Percentiles rank a stretch among this genome's conserved stretches.
phyloP scores from a whole-genome alignment of 2,329 filamentous ascomycete species.

The Fusarium sp. region DNA sequence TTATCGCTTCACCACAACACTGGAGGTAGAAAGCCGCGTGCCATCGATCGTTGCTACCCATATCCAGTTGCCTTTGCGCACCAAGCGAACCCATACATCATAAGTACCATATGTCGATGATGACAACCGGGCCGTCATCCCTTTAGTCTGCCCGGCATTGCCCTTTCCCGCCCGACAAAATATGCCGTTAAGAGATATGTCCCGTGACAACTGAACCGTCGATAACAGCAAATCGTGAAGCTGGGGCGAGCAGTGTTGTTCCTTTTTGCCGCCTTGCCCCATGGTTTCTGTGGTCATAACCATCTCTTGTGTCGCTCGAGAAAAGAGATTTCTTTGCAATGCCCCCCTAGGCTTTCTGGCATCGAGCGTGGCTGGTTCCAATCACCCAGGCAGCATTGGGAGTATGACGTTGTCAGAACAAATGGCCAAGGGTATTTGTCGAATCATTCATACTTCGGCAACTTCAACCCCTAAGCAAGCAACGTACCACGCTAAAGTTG shows the following conservation, averaged over 20 bases:
- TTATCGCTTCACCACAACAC: neutral
- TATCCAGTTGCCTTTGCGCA: constrained; percentile 16
- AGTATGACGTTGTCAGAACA: neutral
- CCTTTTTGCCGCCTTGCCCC: neutral
- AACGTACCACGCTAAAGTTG: neutral
- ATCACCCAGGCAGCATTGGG: constrained; percentile 21
- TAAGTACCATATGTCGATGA: neutral
- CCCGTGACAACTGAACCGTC: constrained; percentile 11
- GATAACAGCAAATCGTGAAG: constrained; percentile 16
- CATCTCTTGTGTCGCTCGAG: neutral
- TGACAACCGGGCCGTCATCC: constrained; percentile 13
- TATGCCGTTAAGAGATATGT: neutral
- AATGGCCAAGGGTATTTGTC: neutral
- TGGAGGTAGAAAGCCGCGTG: neutral
- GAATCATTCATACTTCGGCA: constrained; percentile 4
- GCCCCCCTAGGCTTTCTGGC: constrained; percentile 4
- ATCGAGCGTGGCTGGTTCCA: constrained; percentile 5
- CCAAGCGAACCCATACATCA: constrained; percentile 5
- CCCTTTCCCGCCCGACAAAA: constrained; percentile 5
- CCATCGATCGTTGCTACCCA: neutral
- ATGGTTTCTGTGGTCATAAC: neutral
- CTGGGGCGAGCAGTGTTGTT: constrained; percentile 4
- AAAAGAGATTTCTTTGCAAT: neutral
- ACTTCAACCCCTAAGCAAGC: neutral
- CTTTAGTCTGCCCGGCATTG: neutral